Conservation (phyloP, 192 early-diverging fungal genomes). For the Linnemannia zychae region DNA sequence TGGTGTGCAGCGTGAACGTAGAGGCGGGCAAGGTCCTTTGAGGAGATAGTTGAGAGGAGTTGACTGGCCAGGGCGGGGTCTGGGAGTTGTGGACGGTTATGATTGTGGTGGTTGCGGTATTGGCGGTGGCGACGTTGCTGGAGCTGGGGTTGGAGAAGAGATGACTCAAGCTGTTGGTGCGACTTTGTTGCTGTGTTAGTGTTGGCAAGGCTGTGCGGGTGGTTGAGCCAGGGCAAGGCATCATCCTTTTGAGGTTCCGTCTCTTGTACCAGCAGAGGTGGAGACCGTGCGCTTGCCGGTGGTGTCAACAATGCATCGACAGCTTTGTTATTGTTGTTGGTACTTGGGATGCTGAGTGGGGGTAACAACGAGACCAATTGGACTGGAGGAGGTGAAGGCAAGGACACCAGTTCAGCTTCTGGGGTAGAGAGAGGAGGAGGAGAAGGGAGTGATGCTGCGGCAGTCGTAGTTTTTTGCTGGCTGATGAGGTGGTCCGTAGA, state of each 20-base stretch:
- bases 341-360: slow-evolving; percentile 15
- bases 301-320: neutral
- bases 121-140: slow-evolving; percentile 5
- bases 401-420: neutral
- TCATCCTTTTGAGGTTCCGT: neutral
- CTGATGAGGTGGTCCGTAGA: neutral
- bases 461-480: too few relatives aligned
- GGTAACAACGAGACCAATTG: slow-evolving; percentile 20
- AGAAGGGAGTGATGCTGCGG: neutral
- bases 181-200: neutral
- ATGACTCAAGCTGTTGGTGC: neutral
- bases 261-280: neutral
- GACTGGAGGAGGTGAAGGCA: slow-evolving; percentile 18
- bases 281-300: neutral
- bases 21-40: slow-evolving; percentile 24
- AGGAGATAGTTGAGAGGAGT: slow-evolving; percentile 36
- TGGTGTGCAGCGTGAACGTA: slow-evolving; percentile 53
- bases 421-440: neutral
- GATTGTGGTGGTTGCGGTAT: neutral
- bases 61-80: slow-evolving; percentile 16
- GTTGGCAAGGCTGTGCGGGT: slow-evolving; percentile 18
- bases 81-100: neutral
- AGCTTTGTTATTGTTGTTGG: neutral
- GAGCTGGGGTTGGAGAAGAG: neutral
- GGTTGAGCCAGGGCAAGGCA: slow-evolving; percentile 26